A percentile compares a stretch with the other conserved stretches of the same genome.
Evolutionary conservation across 176 grass and related monocot species (phyloP).

Genomic region (Hyparrhenia diplandra): DNA sequence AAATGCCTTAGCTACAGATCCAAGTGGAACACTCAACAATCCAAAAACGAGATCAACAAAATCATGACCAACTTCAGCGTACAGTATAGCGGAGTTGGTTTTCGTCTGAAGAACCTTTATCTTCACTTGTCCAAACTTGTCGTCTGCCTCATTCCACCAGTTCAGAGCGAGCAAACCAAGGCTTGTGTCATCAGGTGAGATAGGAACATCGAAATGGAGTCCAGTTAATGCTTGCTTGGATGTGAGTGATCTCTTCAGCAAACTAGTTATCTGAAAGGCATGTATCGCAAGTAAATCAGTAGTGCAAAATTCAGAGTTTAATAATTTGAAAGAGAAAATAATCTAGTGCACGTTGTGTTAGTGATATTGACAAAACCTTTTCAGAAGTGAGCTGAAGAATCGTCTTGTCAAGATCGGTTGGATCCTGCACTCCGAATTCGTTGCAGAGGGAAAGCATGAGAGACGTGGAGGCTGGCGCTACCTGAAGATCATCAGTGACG

Average conservation of each 20-base stretch:
- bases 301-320: not conserved
- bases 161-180: not conserved
- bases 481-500: slow-evolving; percentile 27
- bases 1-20: not conserved
- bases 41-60: slow-evolving; percentile 22
- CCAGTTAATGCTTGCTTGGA: not conserved
- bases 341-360: too few species aligned
- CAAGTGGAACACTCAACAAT: not conserved
- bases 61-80: slow-evolving; percentile 17
- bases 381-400: not conserved
- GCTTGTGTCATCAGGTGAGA: not conserved
- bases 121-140: not conserved
- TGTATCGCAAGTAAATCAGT: not conserved
- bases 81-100: not conserved
- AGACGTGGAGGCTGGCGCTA: not conserved
- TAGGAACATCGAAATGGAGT: not conserved
- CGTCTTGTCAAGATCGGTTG: not conserved
- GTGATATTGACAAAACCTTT: too few species aligned
- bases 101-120: slow-evolving; percentile 19
- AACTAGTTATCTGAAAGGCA: slow-evolving; percentile 4
- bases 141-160: not conserved
- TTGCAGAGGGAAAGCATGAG: slow-evolving; percentile 3
- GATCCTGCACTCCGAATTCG: not conserved
- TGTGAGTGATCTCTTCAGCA: slow-evolving; percentile 25
- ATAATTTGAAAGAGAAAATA: not conserved